These are phyloP conservation scores for Paraconiothyrium brasiliense DNA, from an alignment of 2,329 filamentous ascomycete species.

Conservation along the genomic window DNA sequence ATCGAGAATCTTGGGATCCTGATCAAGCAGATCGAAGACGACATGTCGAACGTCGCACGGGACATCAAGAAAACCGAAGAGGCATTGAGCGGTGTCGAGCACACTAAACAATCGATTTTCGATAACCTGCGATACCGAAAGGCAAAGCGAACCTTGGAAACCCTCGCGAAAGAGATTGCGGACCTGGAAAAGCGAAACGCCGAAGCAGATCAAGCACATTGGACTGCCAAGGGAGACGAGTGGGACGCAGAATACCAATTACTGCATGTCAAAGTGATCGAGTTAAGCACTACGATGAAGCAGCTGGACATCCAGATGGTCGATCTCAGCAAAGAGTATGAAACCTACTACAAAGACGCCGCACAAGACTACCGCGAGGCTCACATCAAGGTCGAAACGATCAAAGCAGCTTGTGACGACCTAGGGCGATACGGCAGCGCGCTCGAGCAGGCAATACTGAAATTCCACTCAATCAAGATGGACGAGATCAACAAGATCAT, in stretches of 20 bases:
- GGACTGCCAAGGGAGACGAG: constrained; percentile 72
- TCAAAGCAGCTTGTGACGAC: constrained; percentile 91
- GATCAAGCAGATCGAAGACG: constrained; percentile 71
- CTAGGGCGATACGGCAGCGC: constrained; percentile 82
- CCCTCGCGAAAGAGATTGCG: constrained; percentile 73
- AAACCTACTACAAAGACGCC: constrained; percentile 87
- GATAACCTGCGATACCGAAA: constrained; percentile 90
- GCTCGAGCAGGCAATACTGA: constrained; percentile 96
- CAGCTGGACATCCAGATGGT: constrained; percentile 84
- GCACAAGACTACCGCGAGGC: constrained; percentile 82
- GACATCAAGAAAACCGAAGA: constrained; percentile 81
- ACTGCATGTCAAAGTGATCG: constrained; percentile 76
- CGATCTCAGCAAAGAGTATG: constrained; percentile 79
- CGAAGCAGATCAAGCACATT: constrained; percentile 80
- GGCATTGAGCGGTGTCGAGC: constrained; percentile 80
- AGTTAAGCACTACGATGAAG: constrained; percentile 79
- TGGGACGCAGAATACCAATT: constrained; percentile 75
- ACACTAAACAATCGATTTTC: constrained; percentile 83
- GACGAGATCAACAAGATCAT: constrained; percentile 96
- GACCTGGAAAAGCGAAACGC: constrained; percentile 82
- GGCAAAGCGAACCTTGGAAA: constrained; percentile 73
- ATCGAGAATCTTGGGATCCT: constrained; percentile 73
- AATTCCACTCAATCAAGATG: constrained; percentile 96
- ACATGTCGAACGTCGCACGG: constrained; percentile 72
- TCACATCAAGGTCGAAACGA: constrained; percentile 89